Evolutionary conservation across 2,329 filamentous ascomycete genomes (phyloP).

Genomic region (Aspergillus terreus): DNA sequence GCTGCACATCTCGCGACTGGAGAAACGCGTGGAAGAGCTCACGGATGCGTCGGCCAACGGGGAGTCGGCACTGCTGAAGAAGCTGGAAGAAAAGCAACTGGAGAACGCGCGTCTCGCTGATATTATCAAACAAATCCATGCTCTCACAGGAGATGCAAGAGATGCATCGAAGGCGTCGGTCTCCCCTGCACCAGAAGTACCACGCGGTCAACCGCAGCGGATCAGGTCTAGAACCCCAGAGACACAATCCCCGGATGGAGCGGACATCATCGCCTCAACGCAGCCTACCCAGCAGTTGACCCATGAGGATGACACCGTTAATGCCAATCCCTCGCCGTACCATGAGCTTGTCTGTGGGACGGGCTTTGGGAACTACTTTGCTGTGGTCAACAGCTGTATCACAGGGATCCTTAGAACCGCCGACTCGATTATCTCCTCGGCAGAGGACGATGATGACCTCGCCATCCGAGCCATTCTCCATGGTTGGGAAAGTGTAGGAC

Average conservation of each 20-base stretch:
- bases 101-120: conserved; percentile 7
- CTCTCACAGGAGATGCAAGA: conserved; percentile 3
- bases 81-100: conserved; percentile 7
- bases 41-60: conserved; percentile 5
- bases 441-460: conserved; percentile 9
- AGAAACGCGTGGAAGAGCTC: conserved; percentile 5
- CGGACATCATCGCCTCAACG: too few relatives aligned
- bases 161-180: neutral
- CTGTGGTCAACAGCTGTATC: conserved; percentile 7
- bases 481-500: conserved; percentile 6
- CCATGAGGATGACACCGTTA: neutral
- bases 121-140: conserved; percentile 8
- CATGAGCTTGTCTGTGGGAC: neutral
- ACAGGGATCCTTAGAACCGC: conserved; percentile 1
- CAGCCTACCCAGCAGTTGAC: neutral
- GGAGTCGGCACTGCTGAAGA: conserved; percentile 9
- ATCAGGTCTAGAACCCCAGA: neutral
- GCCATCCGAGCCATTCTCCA: conserved; percentile 8
- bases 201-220: too few relatives aligned
- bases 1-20: conserved; percentile 8
- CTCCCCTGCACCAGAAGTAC: too few relatives aligned
- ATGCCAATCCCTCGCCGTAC: neutral
- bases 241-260: too few relatives aligned
- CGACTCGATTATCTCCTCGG: conserved; percentile 5
- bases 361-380: conserved; percentile 7